phyloP scores from a whole-genome alignment of 2,329 filamentous ascomycete species.

The Fusarium metavorans region DNA sequence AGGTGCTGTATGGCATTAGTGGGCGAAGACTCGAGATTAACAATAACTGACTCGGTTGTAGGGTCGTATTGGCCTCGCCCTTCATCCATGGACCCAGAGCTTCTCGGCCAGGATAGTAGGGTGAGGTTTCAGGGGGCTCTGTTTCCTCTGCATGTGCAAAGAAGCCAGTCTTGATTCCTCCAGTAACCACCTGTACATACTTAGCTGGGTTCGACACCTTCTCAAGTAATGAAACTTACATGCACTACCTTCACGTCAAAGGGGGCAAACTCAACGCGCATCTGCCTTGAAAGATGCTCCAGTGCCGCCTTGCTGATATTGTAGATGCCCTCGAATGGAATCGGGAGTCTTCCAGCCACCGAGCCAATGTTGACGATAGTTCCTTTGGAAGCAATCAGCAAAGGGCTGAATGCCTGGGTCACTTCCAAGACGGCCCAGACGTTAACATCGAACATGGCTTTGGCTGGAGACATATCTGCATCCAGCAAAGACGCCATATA shows the following conservation, averaged over 20 bases:
- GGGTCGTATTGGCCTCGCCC: constrained; percentile 11
- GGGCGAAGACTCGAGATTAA: no score
- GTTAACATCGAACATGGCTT: constrained; percentile 52
- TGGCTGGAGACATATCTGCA: constrained; percentile 32
- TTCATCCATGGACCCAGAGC: constrained; percentile 27
- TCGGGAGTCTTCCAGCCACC: constrained; percentile 43
- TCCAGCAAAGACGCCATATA: constrained; percentile 40
- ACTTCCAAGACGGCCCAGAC: constrained; percentile 54
- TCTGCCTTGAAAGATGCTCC: constrained; percentile 51
- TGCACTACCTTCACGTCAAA: constrained; percentile 51
- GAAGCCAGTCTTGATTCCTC: constrained; percentile 49
- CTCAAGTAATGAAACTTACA: constrained; percentile 10
- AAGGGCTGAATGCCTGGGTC: constrained; percentile 53
- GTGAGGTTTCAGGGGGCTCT: constrained; percentile 51
- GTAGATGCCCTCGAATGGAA: constrained; percentile 53
- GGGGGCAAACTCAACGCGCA: constrained; percentile 55
- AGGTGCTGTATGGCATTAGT: constrained; percentile 27
- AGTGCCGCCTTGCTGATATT: constrained; percentile 59
- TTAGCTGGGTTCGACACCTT: background rate
- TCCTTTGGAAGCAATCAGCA: constrained; percentile 49
- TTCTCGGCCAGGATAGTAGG: constrained; percentile 33
- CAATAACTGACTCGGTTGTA: constrained; percentile 24
- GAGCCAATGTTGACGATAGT: constrained; percentile 57
- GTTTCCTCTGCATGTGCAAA: constrained; percentile 54
- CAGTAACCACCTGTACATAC: constrained; percentile 41